A percentile compares a stretch with the other conserved stretches of the same genome.
These are phyloP conservation scores for Colletotrichum sp. DNA, from an alignment of 2,329 filamentous ascomycete genomes.

Conservation along the genomic window DNA sequence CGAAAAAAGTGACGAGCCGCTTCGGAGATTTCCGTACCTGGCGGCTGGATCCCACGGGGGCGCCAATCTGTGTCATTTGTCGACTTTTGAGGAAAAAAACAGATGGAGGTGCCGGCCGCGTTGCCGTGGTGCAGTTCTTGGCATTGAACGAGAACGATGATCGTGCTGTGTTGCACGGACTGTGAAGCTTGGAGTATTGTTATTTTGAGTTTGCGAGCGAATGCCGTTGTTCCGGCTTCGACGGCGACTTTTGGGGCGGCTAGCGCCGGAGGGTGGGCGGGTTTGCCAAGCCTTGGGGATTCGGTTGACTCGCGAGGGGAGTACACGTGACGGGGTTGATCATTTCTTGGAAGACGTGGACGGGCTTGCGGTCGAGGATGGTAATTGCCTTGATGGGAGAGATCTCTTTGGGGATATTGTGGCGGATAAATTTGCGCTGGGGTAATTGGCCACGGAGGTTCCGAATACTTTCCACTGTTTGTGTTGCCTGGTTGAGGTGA, in stretches of 20 bases:
- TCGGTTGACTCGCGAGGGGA: not conserved
- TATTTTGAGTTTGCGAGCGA: not conserved
- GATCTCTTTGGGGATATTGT: not conserved
- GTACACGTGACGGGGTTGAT: not conserved
- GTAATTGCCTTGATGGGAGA: not conserved
- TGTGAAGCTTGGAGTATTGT: not conserved
- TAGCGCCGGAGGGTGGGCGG: not conserved
- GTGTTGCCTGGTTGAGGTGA: not conserved
- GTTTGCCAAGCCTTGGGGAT: not conserved
- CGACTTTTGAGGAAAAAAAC: not conserved
- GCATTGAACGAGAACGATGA: accelerated
- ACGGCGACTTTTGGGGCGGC: not conserved
- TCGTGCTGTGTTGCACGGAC: not conserved
- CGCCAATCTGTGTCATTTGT: not conserved
- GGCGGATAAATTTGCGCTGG: not conserved
- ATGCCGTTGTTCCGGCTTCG: not conserved
- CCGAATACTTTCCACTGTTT: not conserved
- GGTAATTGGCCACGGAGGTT: not conserved
- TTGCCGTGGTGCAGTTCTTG: not conserved
- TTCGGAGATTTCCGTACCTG: constrained; percentile 9
- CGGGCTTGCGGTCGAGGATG: not conserved
- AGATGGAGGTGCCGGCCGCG: not conserved
- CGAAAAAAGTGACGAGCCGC: not conserved
- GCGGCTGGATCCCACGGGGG: not conserved
- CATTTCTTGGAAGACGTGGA: not conserved